Conservation (phyloP, 2,329 filamentous ascomycete species). For the Harringtonia lauricola region DNA sequence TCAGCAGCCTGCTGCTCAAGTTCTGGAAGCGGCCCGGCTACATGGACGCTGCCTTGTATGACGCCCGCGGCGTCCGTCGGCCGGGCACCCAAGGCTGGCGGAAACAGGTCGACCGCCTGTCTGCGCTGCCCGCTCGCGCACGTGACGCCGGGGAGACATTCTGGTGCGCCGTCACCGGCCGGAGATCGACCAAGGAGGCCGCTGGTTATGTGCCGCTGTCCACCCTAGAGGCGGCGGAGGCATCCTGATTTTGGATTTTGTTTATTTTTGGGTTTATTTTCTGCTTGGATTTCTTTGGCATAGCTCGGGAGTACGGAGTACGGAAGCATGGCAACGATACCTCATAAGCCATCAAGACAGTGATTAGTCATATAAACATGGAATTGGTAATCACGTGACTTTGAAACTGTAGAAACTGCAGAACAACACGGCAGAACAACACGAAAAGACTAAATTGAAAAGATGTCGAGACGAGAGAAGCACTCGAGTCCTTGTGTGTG, state of each 20-base stretch:
- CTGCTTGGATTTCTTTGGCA: not conserved
- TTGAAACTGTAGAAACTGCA: too few relatives aligned
- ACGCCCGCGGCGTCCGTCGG: constrained; percentile 36
- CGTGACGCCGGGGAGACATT: constrained; percentile 20
- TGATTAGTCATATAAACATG: too few relatives aligned
- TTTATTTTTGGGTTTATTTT: not conserved
- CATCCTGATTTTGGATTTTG: not conserved
- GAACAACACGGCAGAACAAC: too few relatives aligned
- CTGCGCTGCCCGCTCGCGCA: constrained; percentile 28
- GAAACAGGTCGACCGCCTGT: constrained; percentile 20
- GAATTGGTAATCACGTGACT: too few relatives aligned
- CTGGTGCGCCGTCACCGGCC: constrained; percentile 23
- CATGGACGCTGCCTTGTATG: constrained; percentile 65
- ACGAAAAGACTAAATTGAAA: too few relatives aligned
- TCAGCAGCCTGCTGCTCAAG: constrained; percentile 72
- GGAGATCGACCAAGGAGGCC: constrained; percentile 27
- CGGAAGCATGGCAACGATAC: too few relatives aligned
- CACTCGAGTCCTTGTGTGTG: too few relatives aligned
- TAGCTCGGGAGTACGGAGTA: too few relatives aligned
- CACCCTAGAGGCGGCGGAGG: constrained; percentile 29
- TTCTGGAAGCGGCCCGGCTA: constrained; percentile 76
- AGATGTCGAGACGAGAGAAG: too few relatives aligned
- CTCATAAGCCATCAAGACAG: too few relatives aligned
- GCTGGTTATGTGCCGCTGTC: constrained; percentile 50
- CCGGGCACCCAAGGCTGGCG: constrained; percentile 29